Evolutionary conservation across 2,329 filamentous ascomycete species (phyloP).

Genomic region (Akanthomyces lecanii): DNA sequence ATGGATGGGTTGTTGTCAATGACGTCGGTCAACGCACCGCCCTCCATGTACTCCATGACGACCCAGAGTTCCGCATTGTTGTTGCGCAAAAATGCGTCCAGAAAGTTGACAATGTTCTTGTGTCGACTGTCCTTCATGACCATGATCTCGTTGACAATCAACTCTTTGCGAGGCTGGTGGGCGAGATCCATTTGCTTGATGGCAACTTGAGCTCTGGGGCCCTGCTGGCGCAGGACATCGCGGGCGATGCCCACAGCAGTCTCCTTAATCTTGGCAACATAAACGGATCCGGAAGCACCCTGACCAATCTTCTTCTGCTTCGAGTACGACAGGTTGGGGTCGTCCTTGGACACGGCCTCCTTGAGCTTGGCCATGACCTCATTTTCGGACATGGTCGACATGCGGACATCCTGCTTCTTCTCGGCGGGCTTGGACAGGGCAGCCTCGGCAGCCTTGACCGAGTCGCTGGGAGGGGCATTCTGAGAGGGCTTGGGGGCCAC

Average conservation of each 20-base stretch:
- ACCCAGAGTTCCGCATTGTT: conserved; percentile 97
- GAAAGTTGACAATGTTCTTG: conserved; percentile 97
- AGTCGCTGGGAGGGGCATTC: conserved; percentile 51
- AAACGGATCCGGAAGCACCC: conserved; percentile 95
- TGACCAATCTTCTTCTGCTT: conserved; percentile 99
- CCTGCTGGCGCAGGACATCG: conserved; percentile 73
- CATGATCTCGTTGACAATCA: conserved; percentile 99
- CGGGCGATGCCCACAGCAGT: conserved; percentile 80
- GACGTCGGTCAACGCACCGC: conserved; percentile 92
- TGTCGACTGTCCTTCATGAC: conserved; percentile 99
- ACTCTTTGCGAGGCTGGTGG: conserved; percentile 92
- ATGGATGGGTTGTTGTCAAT: conserved; percentile 97
- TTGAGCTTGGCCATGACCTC: conserved; percentile 96
- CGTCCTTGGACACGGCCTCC: conserved; percentile 92
- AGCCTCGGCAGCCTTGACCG: conserved; percentile 84
- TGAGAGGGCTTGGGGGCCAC: conserved; percentile 62
- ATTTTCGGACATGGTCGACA: conserved; percentile 96
- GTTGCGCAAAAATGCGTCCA: conserved; percentile 94
- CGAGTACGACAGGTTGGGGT: conserved; percentile 90
- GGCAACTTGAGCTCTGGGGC: conserved; percentile 81
- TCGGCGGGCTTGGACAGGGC: conserved; percentile 84
- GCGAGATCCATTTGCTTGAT: conserved; percentile 99
- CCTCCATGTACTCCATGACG: conserved; percentile 99
- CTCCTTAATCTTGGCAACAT: conserved; percentile 93
- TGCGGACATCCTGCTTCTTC: conserved; percentile 87